These are phyloP conservation scores for Goniomonas avonlea DNA, from an alignment of 78 protist genomes.

Conservation along the genomic window DNA sequence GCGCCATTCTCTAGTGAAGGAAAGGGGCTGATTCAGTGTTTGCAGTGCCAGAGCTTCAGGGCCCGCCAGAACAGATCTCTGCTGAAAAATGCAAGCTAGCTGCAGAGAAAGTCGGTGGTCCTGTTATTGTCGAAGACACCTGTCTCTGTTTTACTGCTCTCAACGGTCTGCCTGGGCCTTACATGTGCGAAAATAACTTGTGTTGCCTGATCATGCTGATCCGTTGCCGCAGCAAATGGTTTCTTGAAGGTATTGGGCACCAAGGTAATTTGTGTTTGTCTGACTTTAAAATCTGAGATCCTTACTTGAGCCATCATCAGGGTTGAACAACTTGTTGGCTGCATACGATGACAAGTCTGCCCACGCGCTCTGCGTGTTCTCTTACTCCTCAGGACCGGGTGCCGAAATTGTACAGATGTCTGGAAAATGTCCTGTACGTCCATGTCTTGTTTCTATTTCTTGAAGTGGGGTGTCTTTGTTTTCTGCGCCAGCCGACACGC, in stretches of 20 bases:
- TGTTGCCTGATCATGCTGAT: too few relatives aligned
- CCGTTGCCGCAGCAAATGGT: slow-evolving; percentile 83
- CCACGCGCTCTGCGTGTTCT: slow-evolving; percentile 86
- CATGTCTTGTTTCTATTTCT: not conserved
- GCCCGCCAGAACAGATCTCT: slow-evolving; percentile 78
- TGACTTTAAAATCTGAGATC: too few relatives aligned
- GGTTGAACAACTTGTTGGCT: slow-evolving; percentile 77
- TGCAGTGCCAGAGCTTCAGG: slow-evolving; percentile 90
- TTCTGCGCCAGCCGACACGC: too few relatives aligned
- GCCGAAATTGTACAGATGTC: too few relatives aligned
- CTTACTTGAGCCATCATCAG: not conserved
- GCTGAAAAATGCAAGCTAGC: slow-evolving; percentile 69
- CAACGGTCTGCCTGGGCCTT: slow-evolving; percentile 91
- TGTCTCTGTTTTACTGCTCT: slow-evolving; percentile 90
- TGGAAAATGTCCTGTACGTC: not conserved
- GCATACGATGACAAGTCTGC: slow-evolving; percentile 81
- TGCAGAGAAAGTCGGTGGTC: slow-evolving; percentile 59
- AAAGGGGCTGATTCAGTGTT: not conserved
- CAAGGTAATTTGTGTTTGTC: too few relatives aligned
- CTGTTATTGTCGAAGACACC: slow-evolving; percentile 88
- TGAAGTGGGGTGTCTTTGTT: too few relatives aligned
- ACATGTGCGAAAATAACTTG: too few relatives aligned
- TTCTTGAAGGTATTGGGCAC: slow-evolving; percentile 79
- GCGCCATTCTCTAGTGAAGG: not conserved
- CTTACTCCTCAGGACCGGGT: slow-evolving; percentile 11